phyloP scores from a whole-genome alignment of 495 filamentous ascomycete genomes.

The Neurospora tetraspora region DNA sequence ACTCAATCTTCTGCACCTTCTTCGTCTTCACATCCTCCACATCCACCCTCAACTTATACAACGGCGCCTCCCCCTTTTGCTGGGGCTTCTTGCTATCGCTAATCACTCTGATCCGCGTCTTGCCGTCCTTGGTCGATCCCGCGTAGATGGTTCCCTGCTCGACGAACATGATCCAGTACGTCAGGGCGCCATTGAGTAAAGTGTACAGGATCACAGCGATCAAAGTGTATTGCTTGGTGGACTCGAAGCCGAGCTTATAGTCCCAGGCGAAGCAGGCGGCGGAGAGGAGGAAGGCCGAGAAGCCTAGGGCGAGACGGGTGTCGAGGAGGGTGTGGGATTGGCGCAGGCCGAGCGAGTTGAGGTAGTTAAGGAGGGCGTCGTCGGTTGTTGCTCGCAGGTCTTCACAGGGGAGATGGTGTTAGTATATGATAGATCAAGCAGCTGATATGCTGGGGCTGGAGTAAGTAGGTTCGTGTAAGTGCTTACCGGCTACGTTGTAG shows the following conservation, averaged over 20 bases:
- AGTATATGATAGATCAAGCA: background rate
- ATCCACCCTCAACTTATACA: constrained; percentile 64
- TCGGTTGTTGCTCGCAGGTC: constrained; percentile 96
- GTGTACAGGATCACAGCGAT: constrained; percentile 73
- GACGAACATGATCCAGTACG: constrained; percentile 76
- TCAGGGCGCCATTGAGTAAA: constrained; percentile 65
- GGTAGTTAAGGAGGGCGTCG: constrained; percentile 87
- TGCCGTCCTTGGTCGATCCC: constrained; percentile 41
- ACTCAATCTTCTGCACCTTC: constrained; percentile 39
- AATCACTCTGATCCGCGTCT: constrained; percentile 56
- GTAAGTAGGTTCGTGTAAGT: background rate
- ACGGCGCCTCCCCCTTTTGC: constrained; percentile 62
- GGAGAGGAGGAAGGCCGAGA: constrained; percentile 68
- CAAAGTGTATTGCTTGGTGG: constrained; percentile 63
- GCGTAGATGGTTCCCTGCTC: constrained; percentile 76
- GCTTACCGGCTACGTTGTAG: constrained; percentile 55
- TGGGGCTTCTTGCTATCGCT: constrained; percentile 9
- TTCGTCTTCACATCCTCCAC: constrained; percentile 35
- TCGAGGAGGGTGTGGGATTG: constrained; percentile 75
- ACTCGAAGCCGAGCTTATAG: constrained; percentile 81
- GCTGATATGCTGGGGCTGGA: too few species aligned
- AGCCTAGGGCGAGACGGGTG: constrained; percentile 73
- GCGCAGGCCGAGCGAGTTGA: constrained; percentile 63
- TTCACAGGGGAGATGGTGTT: constrained; percentile 21
- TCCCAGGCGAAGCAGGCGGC: constrained; percentile 81